Evolutionary conservation across 2,329 filamentous ascomycete species (phyloP), one percentile per base, ranked within the genome.

Genomic region (Paecilomyces dactylethromorphus): DNA sequence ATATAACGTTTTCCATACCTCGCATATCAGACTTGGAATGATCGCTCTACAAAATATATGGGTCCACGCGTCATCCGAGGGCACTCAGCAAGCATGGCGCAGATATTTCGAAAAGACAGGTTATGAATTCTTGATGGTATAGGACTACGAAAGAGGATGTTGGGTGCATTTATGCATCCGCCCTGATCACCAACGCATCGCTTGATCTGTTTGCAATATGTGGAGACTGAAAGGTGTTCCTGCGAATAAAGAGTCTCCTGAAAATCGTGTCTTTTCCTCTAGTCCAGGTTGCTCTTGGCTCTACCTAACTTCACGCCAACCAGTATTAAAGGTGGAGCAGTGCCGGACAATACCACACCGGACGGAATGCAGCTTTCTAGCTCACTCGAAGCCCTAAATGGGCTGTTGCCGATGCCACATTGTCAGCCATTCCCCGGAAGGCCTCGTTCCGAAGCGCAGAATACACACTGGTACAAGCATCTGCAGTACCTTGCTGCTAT

Each of bases 401-500:
- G 3, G 73, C 74, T 21, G 81, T 81, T 49, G 80, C 78, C 0
- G 83, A 80, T 21, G 76, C 77, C 21, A 76, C 73, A 11, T 92
- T 81, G 69, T 92, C 89, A 1, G 84, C 85, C 56, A 92, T 82
- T 0, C 87, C 88, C 4, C 92, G 78, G 75, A 86, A 85, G 56
- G 92, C 80, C 0, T 88, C 87, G 66, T 87, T 10, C 87, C 87
- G 8, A 92, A 78, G 66, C 90, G 89, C 31, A 91, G 69, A 1
- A 91, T 74, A 54, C n/a, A 84, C 86, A 73, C 89, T 91, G 66
- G 89, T 86, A 53, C 92, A 71, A 0, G 85, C 88, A 1, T 89
- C 88, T 0, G 88, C 89, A 0, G 91, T 78, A 0, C 88, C 89
- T 69, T 93, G 90, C 55, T 85, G 80, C 12, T 82, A 80, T 3